A percentile compares a stretch with the other conserved stretches of the same genome.
Evolutionary conservation across 2,329 filamentous ascomycete genomes (phyloP).

Genomic region (Neonectria faginata): DNA sequence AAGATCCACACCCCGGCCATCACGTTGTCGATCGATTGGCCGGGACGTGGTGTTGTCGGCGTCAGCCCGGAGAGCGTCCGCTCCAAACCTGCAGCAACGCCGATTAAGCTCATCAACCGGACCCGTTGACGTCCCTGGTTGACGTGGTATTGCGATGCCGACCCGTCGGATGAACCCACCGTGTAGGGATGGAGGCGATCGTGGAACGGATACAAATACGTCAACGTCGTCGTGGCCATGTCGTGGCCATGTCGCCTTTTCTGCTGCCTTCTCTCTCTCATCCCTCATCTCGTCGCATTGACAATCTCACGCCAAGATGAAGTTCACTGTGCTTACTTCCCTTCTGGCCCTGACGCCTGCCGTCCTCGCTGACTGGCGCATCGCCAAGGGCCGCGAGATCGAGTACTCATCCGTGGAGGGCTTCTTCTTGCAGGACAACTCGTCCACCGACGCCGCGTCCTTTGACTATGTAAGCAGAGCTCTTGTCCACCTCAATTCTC

Average conservation of each 20-base stretch:
- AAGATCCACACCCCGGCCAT: constrained; percentile 31
- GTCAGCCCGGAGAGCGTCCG: constrained; percentile 9
- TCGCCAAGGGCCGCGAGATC: constrained; percentile 56
- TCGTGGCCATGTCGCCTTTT: background rate
- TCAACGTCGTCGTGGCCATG: background rate
- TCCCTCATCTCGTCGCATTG: background rate
- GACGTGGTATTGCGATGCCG: background rate
- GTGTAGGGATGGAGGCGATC: constrained; percentile 1
- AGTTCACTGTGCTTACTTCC: constrained; percentile 46
- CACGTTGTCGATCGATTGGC: constrained; percentile 50
- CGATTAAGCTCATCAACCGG: background rate
- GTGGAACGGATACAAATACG: constrained; percentile 8
- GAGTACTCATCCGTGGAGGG: constrained; percentile 71
- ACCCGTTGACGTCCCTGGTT: background rate
- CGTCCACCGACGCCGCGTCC: constrained; percentile 62
- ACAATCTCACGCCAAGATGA: constrained; percentile 44
- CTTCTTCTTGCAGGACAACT: constrained; percentile 74
- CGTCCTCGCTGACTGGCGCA: constrained; percentile 48
- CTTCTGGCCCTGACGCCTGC: constrained; percentile 46
- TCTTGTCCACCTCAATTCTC: background rate
- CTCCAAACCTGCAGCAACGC: background rate
- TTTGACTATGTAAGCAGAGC: constrained; percentile 71
- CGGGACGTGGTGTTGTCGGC: constrained; percentile 23
- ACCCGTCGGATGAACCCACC: background rate
- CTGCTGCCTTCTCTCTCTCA: background rate